These are phyloP conservation scores for Pestalotiopsis sp. DNA, from an alignment of 2,329 filamentous ascomycete species.

Conservation along the genomic window DNA sequence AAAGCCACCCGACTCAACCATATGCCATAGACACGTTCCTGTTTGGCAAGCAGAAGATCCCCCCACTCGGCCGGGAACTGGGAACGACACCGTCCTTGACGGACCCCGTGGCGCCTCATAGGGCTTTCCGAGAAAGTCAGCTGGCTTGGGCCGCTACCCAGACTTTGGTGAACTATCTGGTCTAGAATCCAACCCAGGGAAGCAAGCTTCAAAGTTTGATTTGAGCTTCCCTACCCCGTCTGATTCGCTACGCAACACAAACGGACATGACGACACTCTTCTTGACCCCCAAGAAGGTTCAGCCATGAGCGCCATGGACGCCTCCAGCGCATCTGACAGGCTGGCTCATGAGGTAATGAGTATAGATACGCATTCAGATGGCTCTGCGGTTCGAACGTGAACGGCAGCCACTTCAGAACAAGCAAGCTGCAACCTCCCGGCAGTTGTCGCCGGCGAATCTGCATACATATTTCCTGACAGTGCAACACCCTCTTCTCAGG, in stretches of 20 bases:
- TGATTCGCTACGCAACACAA: not conserved
- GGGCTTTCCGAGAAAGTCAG: constrained; percentile 7
- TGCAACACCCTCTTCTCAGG: not conserved
- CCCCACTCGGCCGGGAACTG: not conserved
- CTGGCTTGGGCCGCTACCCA: constrained; percentile 2
- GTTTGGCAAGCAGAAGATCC: not conserved
- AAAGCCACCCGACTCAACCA: not conserved
- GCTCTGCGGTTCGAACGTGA: not conserved
- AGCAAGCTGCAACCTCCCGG: not conserved
- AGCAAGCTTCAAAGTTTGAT: constrained; percentile 7
- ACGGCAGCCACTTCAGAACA: not conserved
- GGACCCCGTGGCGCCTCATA: constrained; percentile 5
- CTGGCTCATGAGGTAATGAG: not conserved
- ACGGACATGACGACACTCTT: constrained; percentile 2
- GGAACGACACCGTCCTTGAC: not conserved
- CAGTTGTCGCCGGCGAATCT: not conserved
- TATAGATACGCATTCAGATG: not conserved
- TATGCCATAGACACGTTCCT: not conserved
- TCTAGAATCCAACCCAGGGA: not conserved
- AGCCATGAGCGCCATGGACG: constrained; percentile 1
- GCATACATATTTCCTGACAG: not conserved
- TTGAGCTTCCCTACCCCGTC: not conserved
- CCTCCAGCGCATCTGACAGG: not conserved
- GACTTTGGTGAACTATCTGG: not conserved
- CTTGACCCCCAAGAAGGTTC: not conserved